Base-by-base conservation (phyloP, 768 basidiomycete species). In the Rickenella mellea region DNA sequence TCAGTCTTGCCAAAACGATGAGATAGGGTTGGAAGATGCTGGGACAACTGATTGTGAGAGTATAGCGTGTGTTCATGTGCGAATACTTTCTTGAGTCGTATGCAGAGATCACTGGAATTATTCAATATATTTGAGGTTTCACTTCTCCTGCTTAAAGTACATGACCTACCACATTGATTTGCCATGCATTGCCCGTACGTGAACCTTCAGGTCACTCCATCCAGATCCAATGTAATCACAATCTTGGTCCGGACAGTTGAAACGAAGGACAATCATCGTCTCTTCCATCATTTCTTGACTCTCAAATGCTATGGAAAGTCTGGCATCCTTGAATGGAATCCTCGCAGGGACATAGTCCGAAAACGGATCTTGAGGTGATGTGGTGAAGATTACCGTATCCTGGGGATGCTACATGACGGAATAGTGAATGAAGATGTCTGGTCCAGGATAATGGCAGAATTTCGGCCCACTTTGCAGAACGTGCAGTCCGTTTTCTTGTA, bases 401-500 rank as follows among this genome's bases (percentile, higher is more conserved):
- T 89, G 86, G 3, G 80, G 74, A 54, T 81, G 80, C 87, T 89
- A 48, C 35, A 8, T 31, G 21, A 40, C 40, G 32, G 25, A 26
- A 29, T n/a, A 44, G 26, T 22, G 30, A 27, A 27, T 43, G 6
- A 28, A 25, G 11, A 60, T n/a, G n/a, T n/a, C n/a, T n/a, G n/a
- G n/a, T n/a, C n/a, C n/a, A n/a, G n/a, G n/a, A n/a, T 6, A 39
- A 11, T 4, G 28, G 33, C 21, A 30, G 19, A 44, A n/a, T 14
- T 2, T 14, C 21, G 7, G 45, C 73, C 9, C 40, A 83, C 90
- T 76, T 98, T 98, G 73, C 94, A 99, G 59, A 96, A 96, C 1
- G 94, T 89, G 56, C 94, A 98, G 11, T 92, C 87, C 30, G 64
- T 67, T 59, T 87, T 93, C 69, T 97, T 97, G 70, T 96, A 99